A percentile compares a stretch with the other conserved stretches of the same genome.
These are phyloP conservation scores for Aspergillus sojae DNA, from an alignment of 2,329 filamentous ascomycete genomes.

Conservation along the genomic window DNA sequence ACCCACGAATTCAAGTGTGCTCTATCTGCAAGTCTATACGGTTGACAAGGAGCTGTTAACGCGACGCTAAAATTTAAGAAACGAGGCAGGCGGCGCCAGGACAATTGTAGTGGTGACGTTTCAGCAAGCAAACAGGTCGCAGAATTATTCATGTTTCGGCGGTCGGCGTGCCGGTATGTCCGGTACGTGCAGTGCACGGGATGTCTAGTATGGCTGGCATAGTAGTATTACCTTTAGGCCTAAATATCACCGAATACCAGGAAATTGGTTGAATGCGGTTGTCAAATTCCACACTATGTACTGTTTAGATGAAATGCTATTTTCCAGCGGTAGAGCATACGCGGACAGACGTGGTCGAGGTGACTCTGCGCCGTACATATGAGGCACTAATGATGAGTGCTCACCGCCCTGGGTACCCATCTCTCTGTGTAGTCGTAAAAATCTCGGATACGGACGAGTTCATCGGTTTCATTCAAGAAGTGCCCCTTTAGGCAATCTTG, in stretches of 20 bases:
- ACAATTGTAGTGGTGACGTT: not conserved
- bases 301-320: not conserved
- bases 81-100: not conserved
- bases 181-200: not conserved
- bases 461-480: slow-evolving; percentile 1
- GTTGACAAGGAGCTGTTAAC: not conserved
- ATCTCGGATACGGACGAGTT: not conserved
- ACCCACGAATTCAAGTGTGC: not conserved
- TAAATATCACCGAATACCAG: not conserved
- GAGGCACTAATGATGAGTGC: not conserved
- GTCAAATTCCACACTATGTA: not conserved
- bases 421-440: slow-evolving; percentile 1
- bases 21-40: not conserved
- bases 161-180: slow-evolving; percentile 7
- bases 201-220: not conserved
- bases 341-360: not conserved
- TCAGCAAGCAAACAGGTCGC: not conserved
- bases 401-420: not conserved
- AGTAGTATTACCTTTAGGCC: not conserved
- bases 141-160: not conserved
- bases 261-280: not conserved
- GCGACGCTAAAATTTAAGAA: not conserved
- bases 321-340: not conserved
- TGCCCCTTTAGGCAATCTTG: slow-evolving; percentile 5
- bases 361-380: not conserved